Evolutionary conservation across 2,329 filamentous ascomycete genomes (phyloP).

Genomic region (Penicillium sp.): DNA sequence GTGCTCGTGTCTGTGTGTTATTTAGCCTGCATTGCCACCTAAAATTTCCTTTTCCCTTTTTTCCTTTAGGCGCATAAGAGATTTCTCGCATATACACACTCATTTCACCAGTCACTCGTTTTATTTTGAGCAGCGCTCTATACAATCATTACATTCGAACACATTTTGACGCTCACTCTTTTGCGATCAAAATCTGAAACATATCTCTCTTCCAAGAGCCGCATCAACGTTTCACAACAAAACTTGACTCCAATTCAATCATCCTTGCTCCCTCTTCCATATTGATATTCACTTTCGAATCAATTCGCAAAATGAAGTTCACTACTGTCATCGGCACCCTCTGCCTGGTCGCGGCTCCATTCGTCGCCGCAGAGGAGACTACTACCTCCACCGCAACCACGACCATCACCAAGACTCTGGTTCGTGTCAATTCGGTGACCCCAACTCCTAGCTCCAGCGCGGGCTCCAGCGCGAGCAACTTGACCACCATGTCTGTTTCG

Average conservation of each 20-base stretch:
- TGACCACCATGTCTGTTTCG: conserved; percentile 17
- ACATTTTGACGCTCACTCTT: conserved; percentile 26
- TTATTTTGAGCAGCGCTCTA: conserved; percentile 28
- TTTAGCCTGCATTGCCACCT: conserved; percentile 23
- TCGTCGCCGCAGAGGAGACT: conserved; percentile 29
- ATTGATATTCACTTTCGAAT: background rate
- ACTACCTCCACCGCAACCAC: conserved; percentile 35
- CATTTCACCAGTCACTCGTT: conserved; percentile 18
- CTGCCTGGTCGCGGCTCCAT: conserved; percentile 34
- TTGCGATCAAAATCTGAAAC: conserved; percentile 19
- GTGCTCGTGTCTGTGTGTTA: conserved; percentile 1
- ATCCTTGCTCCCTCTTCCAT: background rate
- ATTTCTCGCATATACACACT: conserved; percentile 18
- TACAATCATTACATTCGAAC: conserved; percentile 25
- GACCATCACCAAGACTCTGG: conserved; percentile 43
- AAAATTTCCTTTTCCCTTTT: conserved; percentile 14
- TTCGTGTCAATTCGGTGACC: conserved; percentile 44
- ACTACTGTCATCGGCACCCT: conserved; percentile 33
- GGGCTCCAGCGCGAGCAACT: background rate
- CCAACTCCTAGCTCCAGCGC: conserved; percentile 20
- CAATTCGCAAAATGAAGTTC: conserved; percentile 37
- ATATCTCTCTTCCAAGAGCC: background rate
- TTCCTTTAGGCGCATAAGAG: conserved; percentile 16
- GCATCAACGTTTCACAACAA: background rate
- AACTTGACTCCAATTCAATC: background rate